Evolutionary conservation across 148 eudicot genomes (phyloP), one percentile per base, ranked within the genome.

Genomic region (Spergularia marina): DNA sequence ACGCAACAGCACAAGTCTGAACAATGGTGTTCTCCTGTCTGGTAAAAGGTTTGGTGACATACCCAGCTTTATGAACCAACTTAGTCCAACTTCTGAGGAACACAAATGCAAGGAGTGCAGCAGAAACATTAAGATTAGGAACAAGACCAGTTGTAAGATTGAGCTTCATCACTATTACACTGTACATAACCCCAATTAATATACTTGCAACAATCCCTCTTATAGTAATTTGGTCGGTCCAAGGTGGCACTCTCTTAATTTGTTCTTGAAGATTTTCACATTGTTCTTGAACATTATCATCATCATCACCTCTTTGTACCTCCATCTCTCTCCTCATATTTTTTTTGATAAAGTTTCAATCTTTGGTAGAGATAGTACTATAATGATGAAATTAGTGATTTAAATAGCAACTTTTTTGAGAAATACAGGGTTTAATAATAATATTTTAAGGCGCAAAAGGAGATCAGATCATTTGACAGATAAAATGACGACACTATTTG

Each of bases 1-100:
- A 90, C 40, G 97, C 95, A 78, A 90, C 95, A 20, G 97, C 95
- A 84, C 90, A 90, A 9, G 97, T 92, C 77, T 92, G 97, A 70
- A 90, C 86, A 30, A 89, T 57, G 1, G 97, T 92, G 62, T 92
- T 92, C 82, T 92, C 97, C 74, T 92, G 95, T 70, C 83, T 81
- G 15, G 91, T 92, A 73, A 92, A 92, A 0, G 95, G 95, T 25
- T 85, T 61, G 3, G 86, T 71, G 2, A 74, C 66, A 81, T 89
- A 58, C 57, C 90, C 88, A 30, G 82, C 80, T 82, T 83, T 92
- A 0, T 87, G 70, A n/a, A 89, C 80, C 44, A 92, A 61, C 21
- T 83, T 79, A 3, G 91, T 90, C 97, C 97, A 92, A 52, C 84
- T 76, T 18, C 72, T 67, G 1, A 90, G 76, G 14, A 85, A 73